Percentiles rank a stretch among this genome's conserved stretches.
phyloP scores from a whole-genome alignment of 1,284 basidiomycete genomes.

The Bjerkandera adusta region DNA sequence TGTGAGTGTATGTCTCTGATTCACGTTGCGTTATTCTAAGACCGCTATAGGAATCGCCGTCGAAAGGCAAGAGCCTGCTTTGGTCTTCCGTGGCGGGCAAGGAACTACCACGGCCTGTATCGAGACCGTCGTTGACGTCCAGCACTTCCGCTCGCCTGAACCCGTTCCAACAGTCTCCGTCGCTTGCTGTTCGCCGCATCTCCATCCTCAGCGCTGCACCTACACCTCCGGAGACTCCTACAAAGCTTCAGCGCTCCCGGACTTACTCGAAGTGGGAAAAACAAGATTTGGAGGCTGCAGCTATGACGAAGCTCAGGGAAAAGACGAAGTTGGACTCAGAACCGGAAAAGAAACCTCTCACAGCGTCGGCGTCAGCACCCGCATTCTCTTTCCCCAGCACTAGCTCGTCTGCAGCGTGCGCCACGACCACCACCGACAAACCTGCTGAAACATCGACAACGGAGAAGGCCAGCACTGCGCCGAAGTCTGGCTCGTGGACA shows the following conservation, averaged over 20 bases:
- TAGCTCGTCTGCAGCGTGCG: constrained; percentile 8
- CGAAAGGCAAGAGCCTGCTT: constrained; percentile 45
- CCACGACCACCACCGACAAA: constrained; percentile 18
- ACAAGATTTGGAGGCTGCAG: constrained; percentile 73
- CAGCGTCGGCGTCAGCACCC: constrained; percentile 1
- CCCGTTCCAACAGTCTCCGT: constrained; percentile 24
- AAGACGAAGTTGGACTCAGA: constrained; percentile 26
- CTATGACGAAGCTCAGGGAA: constrained; percentile 49
- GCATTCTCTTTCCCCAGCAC: constrained; percentile 10
- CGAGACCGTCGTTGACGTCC: neutral
- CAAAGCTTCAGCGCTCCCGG: constrained; percentile 45
- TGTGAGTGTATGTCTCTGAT: constrained; percentile 20
- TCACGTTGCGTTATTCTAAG: constrained; percentile 11
- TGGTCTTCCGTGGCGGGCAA: constrained; percentile 40
- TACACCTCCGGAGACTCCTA: constrained; percentile 58
- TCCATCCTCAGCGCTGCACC: constrained; percentile 34
- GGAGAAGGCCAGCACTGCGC: neutral
- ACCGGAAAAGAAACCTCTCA: constrained; percentile 15
- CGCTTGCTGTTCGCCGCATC: constrained; percentile 35
- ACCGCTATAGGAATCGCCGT: constrained; percentile 31
- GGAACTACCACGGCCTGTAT: constrained; percentile 27
- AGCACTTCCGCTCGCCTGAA: neutral
- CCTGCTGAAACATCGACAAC: constrained; percentile 3
- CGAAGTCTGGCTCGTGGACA: neutral
- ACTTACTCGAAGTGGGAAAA: constrained; percentile 79